Conservation (phyloP, 805 yeast genomes). For the Hanseniaspora lachancei region DNA sequence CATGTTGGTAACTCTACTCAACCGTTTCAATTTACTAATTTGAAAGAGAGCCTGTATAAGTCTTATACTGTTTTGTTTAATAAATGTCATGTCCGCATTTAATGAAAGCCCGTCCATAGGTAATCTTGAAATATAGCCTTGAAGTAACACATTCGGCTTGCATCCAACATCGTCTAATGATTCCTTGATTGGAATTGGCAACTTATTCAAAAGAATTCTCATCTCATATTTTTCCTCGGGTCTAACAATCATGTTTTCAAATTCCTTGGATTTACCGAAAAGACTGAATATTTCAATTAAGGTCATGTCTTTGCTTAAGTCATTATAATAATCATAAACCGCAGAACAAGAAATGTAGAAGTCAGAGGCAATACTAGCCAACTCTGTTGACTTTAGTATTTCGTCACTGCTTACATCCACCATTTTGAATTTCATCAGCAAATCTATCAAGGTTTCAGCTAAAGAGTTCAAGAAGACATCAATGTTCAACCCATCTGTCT, state of each 20-base stretch:
- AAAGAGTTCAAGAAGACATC: conserved; percentile 3
- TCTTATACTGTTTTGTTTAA: conserved; percentile 88
- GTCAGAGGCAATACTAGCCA: conserved; percentile 76
- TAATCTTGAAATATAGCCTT: conserved; percentile 71
- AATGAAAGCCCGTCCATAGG: conserved; percentile 77
- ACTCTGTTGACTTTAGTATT: conserved; percentile 42
- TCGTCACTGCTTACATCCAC: conserved; percentile 34
- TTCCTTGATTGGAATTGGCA: conserved; percentile 82
- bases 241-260: conserved; percentile 68
- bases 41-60: conserved; percentile 75
- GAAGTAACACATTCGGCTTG: conserved; percentile 67
- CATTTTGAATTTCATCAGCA: background rate
- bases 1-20: conserved; percentile 51
- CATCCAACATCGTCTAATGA: conserved; percentile 55
- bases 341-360: conserved; percentile 71
- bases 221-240: conserved; percentile 75
- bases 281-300: conserved; percentile 65
- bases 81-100: conserved; percentile 82
- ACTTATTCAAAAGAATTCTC: conserved; percentile 48
- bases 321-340: conserved; percentile 50
- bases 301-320: conserved; percentile 49
- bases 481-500: conserved; percentile 18
- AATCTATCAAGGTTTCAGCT: background rate
- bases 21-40: conserved; percentile 51
- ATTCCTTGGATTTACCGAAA: conserved; percentile 75